Percentiles rank a stretch among this genome's conserved stretches.
phyloP scores from a whole-genome alignment of 106 monocot genomes.

The Iris macrosiphon region DNA sequence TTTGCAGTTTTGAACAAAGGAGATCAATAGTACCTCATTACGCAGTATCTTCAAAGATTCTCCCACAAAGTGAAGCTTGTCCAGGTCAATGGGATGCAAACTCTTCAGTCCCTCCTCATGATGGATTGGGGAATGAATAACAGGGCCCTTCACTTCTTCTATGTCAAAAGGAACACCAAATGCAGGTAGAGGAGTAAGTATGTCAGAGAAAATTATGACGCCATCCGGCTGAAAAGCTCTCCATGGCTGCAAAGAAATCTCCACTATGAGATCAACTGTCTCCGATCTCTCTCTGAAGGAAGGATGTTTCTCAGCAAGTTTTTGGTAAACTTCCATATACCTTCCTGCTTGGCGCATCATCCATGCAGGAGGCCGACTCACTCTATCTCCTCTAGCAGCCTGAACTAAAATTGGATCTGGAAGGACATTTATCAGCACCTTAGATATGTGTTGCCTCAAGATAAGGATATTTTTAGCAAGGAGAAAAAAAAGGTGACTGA shows the following conservation, averaged over 20 bases:
- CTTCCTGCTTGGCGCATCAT: conserved; percentile 99
- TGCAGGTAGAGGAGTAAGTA: conserved; percentile 91
- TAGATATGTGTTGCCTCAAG: not conserved
- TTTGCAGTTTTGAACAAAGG: too few species aligned
- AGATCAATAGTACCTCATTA: conserved; percentile 47
- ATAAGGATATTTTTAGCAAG: not conserved
- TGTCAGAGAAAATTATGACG: conserved; percentile 93
- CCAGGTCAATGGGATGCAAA: conserved; percentile 72
- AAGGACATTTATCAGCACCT: conserved; percentile 3
- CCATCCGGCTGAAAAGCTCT: conserved; percentile 85
- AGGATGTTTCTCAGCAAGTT: conserved; percentile 71
- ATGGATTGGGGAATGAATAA: conserved; percentile 62
- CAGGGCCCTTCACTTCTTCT: conserved; percentile 78
- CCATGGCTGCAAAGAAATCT: conserved; percentile 99
- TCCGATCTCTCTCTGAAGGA: conserved; percentile 94
- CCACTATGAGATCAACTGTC: conserved; percentile 86
- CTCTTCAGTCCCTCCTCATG: conserved; percentile 52
- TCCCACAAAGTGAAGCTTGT: conserved; percentile 86
- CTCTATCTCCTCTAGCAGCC: conserved; percentile 67
- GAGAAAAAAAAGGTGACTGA: not conserved
- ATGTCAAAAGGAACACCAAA: conserved; percentile 95
- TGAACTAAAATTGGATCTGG: conserved; percentile 82
- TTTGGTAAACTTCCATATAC: conserved; percentile 86
- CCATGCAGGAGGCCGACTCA: conserved; percentile 85
- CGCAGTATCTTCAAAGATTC: conserved; percentile 77